Percentiles rank a stretch among this genome's conserved stretches.
phyloP scores from a whole-genome alignment of 2,329 filamentous ascomycete genomes.

The Talaromyces albobiverticillius region DNA sequence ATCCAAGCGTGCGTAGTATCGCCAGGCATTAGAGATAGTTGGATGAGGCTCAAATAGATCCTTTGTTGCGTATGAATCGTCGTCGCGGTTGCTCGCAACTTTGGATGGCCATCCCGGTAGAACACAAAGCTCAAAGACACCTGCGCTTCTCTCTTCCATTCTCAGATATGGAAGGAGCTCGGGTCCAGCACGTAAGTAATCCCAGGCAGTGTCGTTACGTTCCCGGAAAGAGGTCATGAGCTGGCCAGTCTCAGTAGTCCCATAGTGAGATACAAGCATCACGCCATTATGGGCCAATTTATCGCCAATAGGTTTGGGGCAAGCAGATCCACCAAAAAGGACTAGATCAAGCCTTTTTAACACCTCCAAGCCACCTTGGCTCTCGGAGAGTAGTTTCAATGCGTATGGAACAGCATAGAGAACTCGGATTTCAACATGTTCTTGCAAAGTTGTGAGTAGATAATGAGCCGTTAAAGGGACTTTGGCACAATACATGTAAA shows the following conservation, averaged over 20 bases:
- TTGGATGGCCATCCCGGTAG: constrained; percentile 38
- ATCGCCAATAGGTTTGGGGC: constrained; percentile 59
- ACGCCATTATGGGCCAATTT: constrained; percentile 52
- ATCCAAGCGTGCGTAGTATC: constrained; percentile 16
- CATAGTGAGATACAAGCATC: constrained; percentile 56
- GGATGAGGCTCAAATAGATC: constrained; percentile 46
- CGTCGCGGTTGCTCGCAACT: constrained; percentile 43
- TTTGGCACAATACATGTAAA: constrained; percentile 1
- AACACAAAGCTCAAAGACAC: constrained; percentile 36
- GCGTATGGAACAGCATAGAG: constrained; percentile 8
- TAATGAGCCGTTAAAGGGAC: constrained; percentile 5
- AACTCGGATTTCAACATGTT: neutral
- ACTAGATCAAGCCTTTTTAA: constrained; percentile 51
- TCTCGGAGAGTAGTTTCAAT: constrained; percentile 3
- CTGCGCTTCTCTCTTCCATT: constrained; percentile 35
- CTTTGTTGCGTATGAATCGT: constrained; percentile 50
- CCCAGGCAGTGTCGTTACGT: constrained; percentile 56
- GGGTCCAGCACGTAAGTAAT: constrained; percentile 52
- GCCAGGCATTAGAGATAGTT: constrained; percentile 31
- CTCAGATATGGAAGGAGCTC: constrained; percentile 41
- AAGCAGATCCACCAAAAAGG: constrained; percentile 58
- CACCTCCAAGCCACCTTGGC: neutral
- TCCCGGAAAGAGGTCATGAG: constrained; percentile 60
- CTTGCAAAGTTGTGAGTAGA: constrained; percentile 3
- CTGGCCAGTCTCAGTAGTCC: constrained; percentile 60